Evolutionary conservation across 169 alveolate species (phyloP).

Genomic region (Plasmodium coatneyi): DNA sequence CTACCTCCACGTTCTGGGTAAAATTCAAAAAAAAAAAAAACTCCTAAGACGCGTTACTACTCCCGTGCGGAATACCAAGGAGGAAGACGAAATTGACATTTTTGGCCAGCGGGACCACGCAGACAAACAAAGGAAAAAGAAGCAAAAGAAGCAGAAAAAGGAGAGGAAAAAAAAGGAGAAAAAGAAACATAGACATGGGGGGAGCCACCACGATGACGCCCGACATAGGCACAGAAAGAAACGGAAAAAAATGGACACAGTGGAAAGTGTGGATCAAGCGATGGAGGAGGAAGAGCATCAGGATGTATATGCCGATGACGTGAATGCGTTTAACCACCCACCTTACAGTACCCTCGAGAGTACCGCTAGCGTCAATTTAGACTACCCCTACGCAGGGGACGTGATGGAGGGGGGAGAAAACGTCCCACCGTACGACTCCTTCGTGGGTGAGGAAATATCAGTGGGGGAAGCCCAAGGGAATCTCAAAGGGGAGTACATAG

Average conservation of each 20-base stretch:
- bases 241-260: background rate
- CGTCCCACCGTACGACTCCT: background rate
- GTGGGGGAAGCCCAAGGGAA: background rate
- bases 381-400: conserved; percentile 9
- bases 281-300: background rate
- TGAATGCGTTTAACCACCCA: background rate
- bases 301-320: background rate
- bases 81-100: conserved; percentile 19
- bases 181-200: background rate
- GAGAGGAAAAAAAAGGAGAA: background rate
- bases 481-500: background rate
- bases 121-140: background rate
- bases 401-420: background rate
- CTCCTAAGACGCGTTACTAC: background rate
- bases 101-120: background rate
- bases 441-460: background rate
- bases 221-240: background rate
- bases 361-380: background rate
- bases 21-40: conserved; percentile 50
- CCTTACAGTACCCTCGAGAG: background rate
- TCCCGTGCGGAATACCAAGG: background rate
- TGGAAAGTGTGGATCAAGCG: background rate
- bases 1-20: conserved; percentile 20
- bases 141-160: background rate
- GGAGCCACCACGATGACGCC: background rate